Conservation (phyloP, 345 rosid species). For the Arabis hirsuta region DNA sequence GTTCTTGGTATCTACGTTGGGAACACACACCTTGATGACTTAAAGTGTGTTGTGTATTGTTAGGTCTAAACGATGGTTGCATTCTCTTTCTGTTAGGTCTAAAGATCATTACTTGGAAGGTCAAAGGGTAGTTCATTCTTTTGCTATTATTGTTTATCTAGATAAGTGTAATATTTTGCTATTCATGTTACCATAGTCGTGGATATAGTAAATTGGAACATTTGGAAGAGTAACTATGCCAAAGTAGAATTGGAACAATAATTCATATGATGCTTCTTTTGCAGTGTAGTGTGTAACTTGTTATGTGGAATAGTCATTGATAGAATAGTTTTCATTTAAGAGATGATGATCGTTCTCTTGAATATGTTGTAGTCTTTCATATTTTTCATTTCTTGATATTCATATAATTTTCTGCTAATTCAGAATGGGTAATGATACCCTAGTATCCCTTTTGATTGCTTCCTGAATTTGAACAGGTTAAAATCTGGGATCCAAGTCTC, state of each 20-base stretch:
- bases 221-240: constrained; percentile 21
- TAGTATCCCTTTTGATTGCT: constrained; percentile 20
- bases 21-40: constrained; percentile 32
- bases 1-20: constrained; percentile 17
- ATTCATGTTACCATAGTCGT: constrained; percentile 5
- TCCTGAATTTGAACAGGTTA: constrained; percentile 64
- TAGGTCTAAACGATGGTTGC: constrained; percentile 7
- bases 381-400: constrained; percentile 14
- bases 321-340: neutral
- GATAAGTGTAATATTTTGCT: constrained; percentile 5
- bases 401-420: constrained; percentile 20
- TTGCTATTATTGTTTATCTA: constrained; percentile 8
- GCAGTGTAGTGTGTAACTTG: constrained; percentile 3
- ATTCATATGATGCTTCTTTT: constrained; percentile 4
- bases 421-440: constrained; percentile 10
- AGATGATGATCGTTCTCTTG: neutral
- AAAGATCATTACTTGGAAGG: constrained; percentile 15
- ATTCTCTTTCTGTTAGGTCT: constrained; percentile 1
- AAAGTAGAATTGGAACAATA: constrained; percentile 22
- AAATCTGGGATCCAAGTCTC: constrained; percentile 98
- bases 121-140: constrained; percentile 16
- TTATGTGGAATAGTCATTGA: neutral
- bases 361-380: constrained; percentile 13
- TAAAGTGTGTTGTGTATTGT: constrained; percentile 29
- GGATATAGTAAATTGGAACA: constrained; percentile 24